phyloP scores from a whole-genome alignment of 2,329 filamentous ascomycete species.

The Hymenoscyphus fraxineus region DNA sequence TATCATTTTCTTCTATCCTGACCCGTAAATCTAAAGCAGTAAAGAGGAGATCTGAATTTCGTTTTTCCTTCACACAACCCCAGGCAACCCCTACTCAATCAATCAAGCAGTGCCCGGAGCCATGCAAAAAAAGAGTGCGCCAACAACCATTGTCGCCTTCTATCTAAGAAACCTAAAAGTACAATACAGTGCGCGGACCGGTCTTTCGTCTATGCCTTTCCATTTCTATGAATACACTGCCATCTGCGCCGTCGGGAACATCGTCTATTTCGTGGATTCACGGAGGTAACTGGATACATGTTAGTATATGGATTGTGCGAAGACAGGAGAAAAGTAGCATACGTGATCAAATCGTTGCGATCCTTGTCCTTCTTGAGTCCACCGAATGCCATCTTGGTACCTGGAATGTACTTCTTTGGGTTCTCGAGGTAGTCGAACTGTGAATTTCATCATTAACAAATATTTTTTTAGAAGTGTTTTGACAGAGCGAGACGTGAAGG shows the following conservation, averaged over 20 bases:
- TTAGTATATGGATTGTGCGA: constrained; percentile 15
- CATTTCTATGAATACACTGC: constrained; percentile 31
- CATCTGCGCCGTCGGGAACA: constrained; percentile 1
- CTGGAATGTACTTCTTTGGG: constrained; percentile 99
- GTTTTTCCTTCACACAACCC: neutral
- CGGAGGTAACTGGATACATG: constrained; percentile 56
- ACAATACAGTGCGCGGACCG: constrained; percentile 23
- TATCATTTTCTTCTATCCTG: neutral
- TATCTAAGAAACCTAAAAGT: constrained; percentile 30
- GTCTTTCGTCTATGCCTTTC: constrained; percentile 18
- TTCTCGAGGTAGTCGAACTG: constrained; percentile 99
- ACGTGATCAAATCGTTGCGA: constrained; percentile 97
- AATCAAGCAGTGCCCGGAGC: neutral
- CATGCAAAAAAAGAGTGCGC: neutral
- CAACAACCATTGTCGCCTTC: constrained; percentile 8
- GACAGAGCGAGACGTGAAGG: neutral
- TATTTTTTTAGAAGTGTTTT: neutral
- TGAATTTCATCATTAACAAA: neutral
- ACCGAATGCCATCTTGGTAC: constrained; percentile 99
- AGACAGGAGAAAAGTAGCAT: constrained; percentile 42
- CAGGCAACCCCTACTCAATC: neutral
- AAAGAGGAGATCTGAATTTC: constrained; percentile 2
- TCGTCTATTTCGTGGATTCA: constrained; percentile 64
- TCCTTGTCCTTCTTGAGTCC: constrained; percentile 99
- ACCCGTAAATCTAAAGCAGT: neutral